These are phyloP conservation scores for Plasmodium sp. DNA, from an alignment of 169 alveolate genomes.

Conservation along the genomic window DNA sequence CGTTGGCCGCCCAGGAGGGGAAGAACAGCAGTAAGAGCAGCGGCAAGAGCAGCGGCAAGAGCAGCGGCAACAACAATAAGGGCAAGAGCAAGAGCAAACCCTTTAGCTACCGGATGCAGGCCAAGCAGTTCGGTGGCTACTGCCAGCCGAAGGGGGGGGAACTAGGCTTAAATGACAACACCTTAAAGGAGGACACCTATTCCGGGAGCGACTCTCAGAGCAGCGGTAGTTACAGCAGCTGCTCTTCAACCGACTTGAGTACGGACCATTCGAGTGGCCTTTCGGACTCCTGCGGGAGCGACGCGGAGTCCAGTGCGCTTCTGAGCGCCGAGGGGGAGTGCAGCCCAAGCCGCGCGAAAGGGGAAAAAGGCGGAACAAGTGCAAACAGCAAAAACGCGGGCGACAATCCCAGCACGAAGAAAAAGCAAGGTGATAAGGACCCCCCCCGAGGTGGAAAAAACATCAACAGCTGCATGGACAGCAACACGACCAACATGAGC, in stretches of 20 bases:
- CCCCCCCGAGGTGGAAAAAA: not conserved
- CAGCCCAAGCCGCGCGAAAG: not conserved
- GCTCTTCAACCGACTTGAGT: not conserved
- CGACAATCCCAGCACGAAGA: not conserved
- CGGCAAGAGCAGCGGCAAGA: not conserved
- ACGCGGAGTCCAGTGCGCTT: not conserved
- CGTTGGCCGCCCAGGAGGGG: not conserved
- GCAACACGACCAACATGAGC: not conserved
- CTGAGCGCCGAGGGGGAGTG: not conserved
- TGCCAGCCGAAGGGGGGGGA: not conserved
- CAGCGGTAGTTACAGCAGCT: not conserved
- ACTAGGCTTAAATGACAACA: not conserved
- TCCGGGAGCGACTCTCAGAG: not conserved
- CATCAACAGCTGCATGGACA: not conserved
- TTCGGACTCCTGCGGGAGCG: not conserved
- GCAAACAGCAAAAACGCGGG: not conserved
- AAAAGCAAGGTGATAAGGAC: not conserved
- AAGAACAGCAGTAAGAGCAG: not conserved
- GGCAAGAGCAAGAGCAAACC: not conserved
- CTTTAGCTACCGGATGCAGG: constrained; percentile 5
- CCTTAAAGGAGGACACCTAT: not conserved
- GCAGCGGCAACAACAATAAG: not conserved
- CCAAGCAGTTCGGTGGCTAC: not conserved
- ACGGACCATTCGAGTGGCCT: not conserved
- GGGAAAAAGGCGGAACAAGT: not conserved